A percentile compares a stretch with the other conserved stretches of the same genome.
Conservation (phyloP, 2,329 filamentous ascomycete species). For the Sporothrix pseudoabietina region DNA sequence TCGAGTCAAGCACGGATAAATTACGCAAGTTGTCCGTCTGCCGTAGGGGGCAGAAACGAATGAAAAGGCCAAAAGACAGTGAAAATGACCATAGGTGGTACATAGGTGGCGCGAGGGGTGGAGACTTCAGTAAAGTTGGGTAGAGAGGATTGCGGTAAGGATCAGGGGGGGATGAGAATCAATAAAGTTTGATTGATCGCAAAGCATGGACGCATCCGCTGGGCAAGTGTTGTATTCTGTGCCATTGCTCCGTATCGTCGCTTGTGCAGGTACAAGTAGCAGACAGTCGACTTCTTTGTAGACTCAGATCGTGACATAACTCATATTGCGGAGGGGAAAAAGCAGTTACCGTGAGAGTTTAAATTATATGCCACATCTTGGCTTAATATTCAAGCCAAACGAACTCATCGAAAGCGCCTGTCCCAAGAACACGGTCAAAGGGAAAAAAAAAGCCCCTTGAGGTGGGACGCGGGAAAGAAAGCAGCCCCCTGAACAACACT, state of each 20-base stretch:
- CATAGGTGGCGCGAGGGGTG: constrained; percentile 6
- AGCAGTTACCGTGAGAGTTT: background rate
- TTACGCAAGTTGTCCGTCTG: background rate
- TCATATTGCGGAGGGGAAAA: background rate
- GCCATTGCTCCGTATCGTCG: background rate
- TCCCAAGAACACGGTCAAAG: constrained; percentile 12
- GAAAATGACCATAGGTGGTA: background rate
- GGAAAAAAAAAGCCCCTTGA: background rate
- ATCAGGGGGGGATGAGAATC: background rate
- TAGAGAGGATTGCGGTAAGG: background rate
- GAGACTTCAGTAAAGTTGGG: background rate
- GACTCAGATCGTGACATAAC: background rate
- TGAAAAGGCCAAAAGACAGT: background rate
- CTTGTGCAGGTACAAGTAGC: background rate
- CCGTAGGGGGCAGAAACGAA: background rate
- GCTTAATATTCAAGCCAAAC: background rate
- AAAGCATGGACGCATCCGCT: background rate
- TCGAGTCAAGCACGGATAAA: background rate
- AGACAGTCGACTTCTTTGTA: too few species aligned
- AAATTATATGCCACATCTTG: background rate
- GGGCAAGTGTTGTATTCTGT: background rate
- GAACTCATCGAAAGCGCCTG: background rate
- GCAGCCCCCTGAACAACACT: constrained; percentile 3
- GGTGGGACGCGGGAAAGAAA: constrained; percentile 6
- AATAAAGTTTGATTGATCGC: constrained; percentile 17